A percentile compares a stretch with the other conserved stretches of the same genome.
phyloP scores from a whole-genome alignment of 164 flowering plant species.

The Nelumbo lutea region DNA sequence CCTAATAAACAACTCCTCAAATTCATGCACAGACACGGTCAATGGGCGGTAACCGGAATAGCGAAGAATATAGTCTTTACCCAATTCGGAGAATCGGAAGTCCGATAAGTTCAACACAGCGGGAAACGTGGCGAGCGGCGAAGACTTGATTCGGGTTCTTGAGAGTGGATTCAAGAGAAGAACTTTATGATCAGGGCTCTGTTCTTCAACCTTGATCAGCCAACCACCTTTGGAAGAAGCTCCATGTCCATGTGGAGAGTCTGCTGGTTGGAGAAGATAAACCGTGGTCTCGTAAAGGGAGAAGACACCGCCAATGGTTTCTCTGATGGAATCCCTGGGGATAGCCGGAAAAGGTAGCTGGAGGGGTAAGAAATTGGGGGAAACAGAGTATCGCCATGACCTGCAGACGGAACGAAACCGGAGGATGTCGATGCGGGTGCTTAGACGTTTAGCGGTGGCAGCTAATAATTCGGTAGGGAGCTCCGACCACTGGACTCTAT shows the following conservation, averaged over 20 bases:
- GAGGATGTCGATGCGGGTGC: constrained; percentile 29
- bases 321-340: constrained; percentile 8
- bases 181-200: constrained; percentile 6
- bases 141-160: constrained; percentile 14
- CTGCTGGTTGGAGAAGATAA: constrained; percentile 23
- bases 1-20: constrained; percentile 49
- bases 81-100: constrained; percentile 35
- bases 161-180: constrained; percentile 43
- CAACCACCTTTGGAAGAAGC: constrained; percentile 18
- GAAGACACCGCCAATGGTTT: constrained; percentile 17
- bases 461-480: constrained; percentile 52
- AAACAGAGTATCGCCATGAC: constrained; percentile 46
- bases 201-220: constrained; percentile 52
- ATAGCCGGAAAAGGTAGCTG: constrained; percentile 26
- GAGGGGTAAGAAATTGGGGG: background rate
- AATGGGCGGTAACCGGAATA: constrained; percentile 23
- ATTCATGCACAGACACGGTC: constrained; percentile 22
- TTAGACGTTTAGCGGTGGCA: constrained; percentile 30
- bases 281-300: constrained; percentile 43
- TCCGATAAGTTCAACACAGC: constrained; percentile 20
- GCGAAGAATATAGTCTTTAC: constrained; percentile 42
- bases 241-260: background rate
- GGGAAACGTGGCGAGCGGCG: constrained; percentile 26
- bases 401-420: constrained; percentile 66
- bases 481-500: constrained; percentile 44